Evolutionary conservation across 2,329 filamentous ascomycete genomes (phyloP), one percentile per base, ranked within the genome.

Genomic region (Aureobasidium sp.): DNA sequence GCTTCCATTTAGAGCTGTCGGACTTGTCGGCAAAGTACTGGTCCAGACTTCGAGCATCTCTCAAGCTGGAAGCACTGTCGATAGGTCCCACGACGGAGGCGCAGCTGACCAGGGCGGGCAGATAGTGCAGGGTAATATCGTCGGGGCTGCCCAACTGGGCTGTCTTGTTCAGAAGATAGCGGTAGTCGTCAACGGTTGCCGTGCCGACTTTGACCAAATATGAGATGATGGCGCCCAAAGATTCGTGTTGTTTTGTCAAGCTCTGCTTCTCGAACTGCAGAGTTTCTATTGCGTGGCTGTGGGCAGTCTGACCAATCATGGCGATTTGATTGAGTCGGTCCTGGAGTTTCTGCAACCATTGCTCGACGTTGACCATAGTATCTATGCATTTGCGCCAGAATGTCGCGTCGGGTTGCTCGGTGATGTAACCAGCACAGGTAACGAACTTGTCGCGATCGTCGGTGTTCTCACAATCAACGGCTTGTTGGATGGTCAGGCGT

Each of bases 211-310:
- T 88, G 57, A 95, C 80, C 52, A 93, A 79, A 56, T 86, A 83
- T 57, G 83, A 84, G 48, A 94, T 72, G 50, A 95, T 86, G n/a
- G 89, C 79, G 11, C 85, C 84, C 14, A 99, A 74, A 14, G 86
- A 81, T 66, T 98, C 91, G 65, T 98, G 94, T 68, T 98, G 91
- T 63, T 88, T 84, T 19, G 85, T 81, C 48, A 98, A 77, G 63
- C 88, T 94, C 59, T 81, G 74, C 39, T 85, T 82, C 62, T 95
- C 88, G 62, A 88, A 87, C 61, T 90, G 84, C 57, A 95, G 79
- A 3, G 85, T 85, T 64, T 95, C 88, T 59, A 85, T 76, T 54
- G 85, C 77, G 59, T 90, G 86, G 8, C 78, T 76, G 39, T 78
- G 70, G 22, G 78, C 76, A 6, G 73, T 74, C 58, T 86, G 81